phyloP scores from a whole-genome alignment of 106 monocot species.

The Allium fistulosum region DNA sequence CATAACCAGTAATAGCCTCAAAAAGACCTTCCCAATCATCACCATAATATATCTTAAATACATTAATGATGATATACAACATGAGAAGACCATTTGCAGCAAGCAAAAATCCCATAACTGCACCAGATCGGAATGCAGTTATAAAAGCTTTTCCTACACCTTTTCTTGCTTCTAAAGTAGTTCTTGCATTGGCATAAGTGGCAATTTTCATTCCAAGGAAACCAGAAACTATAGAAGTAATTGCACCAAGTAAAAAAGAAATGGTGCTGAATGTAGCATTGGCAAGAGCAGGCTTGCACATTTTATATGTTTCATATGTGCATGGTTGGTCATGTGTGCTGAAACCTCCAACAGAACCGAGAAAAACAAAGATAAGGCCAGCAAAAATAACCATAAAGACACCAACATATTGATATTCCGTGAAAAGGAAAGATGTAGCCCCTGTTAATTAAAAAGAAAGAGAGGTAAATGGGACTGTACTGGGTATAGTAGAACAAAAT shows the following conservation, averaged over 20 bases:
- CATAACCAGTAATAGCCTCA: slow-evolving; percentile 55
- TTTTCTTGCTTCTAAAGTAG: slow-evolving; percentile 60
- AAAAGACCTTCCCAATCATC: slow-evolving; percentile 61
- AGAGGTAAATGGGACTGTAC: no score
- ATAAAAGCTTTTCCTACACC: slow-evolving; percentile 65
- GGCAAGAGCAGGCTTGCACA: slow-evolving; percentile 47
- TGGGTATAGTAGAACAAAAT: no score
- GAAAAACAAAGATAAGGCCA: slow-evolving; percentile 48
- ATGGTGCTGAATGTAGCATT: slow-evolving; percentile 53
- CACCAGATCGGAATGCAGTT: slow-evolving; percentile 49
- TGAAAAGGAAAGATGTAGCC: slow-evolving; percentile 57
- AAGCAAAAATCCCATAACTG: slow-evolving; percentile 56
- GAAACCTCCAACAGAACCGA: slow-evolving; percentile 57
- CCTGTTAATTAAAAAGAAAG: slow-evolving; percentile 23
- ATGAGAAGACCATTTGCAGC: slow-evolving; percentile 62
- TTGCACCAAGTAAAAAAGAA: slow-evolving; percentile 45
- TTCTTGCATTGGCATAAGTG: slow-evolving; percentile 56
- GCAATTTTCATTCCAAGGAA: slow-evolving; percentile 65
- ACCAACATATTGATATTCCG: slow-evolving; percentile 55
- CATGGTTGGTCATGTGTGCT: slow-evolving; percentile 43
- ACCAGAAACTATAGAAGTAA: slow-evolving; percentile 49
- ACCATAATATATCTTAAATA: slow-evolving; percentile 48
- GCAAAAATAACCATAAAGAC: slow-evolving; percentile 56
- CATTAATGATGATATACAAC: slow-evolving; percentile 44
- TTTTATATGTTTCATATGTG: slow-evolving; percentile 42